phyloP scores from a whole-genome alignment of 192 early-diverging fungal species.

The Fimicolochytrium jonesii region DNA sequence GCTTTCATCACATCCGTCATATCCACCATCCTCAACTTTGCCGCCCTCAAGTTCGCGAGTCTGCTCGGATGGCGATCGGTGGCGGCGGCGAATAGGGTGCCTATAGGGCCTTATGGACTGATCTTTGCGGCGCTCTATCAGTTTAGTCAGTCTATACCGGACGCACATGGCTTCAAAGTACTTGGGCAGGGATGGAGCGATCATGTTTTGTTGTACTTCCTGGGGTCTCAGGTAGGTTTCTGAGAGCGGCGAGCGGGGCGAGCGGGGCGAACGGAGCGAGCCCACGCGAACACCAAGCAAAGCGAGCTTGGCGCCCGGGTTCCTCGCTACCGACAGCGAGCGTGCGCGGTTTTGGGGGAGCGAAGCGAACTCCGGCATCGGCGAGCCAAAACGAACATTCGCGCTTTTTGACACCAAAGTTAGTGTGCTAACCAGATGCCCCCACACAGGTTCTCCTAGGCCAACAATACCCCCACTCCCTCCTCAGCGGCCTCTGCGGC shows the following conservation, averaged over 20 bases:
- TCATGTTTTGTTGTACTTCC: constrained; percentile 29
- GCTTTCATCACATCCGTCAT: constrained; percentile 8
- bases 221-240: constrained; percentile 33
- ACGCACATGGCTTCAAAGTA: constrained; percentile 24
- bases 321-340: too few relatives aligned
- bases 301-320: too few relatives aligned
- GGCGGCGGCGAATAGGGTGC: background rate
- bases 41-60: background rate
- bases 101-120: constrained; percentile 31
- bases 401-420: too few relatives aligned
- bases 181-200: constrained; percentile 29
- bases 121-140: constrained; percentile 31
- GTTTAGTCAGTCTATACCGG: constrained; percentile 22
- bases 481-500: constrained; percentile 19
- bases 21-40: constrained; percentile 21
- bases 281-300: too few relatives aligned
- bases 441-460: too few relatives aligned
- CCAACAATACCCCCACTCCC: too few relatives aligned
- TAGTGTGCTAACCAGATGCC: too few relatives aligned
- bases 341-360: too few relatives aligned
- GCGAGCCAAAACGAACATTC: too few relatives aligned
- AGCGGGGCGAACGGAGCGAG: too few relatives aligned
- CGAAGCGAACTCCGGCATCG: too few relatives aligned
- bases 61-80: background rate
- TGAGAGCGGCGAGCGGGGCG: too few relatives aligned